These are phyloP conservation scores for Vitis hybrid DNA, from an alignment of 177 flowering plant species.

Conservation along the genomic window DNA sequence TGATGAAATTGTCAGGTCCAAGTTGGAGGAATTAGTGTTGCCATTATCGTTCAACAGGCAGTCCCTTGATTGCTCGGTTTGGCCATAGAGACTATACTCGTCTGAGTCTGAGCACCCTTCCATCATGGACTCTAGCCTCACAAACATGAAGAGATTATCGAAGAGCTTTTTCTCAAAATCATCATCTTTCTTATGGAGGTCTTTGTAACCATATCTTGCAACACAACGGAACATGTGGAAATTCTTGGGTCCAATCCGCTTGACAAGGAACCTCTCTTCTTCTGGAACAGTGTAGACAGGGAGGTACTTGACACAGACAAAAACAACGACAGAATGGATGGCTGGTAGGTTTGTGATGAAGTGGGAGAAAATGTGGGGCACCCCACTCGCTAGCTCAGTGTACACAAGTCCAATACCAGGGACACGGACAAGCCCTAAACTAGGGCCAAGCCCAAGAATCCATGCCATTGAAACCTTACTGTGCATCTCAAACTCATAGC, in stretches of 20 bases:
- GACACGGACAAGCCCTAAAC: conserved; percentile 83
- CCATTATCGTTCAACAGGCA: conserved; percentile 26
- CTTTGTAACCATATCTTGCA: conserved; percentile 87
- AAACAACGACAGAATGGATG: conserved; percentile 77
- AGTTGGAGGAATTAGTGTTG: conserved; percentile 28
- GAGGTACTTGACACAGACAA: conserved; percentile 87
- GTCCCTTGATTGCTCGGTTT: conserved; percentile 42
- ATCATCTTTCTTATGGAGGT: conserved; percentile 76
- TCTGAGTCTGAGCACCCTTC: conserved; percentile 76
- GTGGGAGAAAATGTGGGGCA: conserved; percentile 85
- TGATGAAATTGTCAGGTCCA: conserved; percentile 38
- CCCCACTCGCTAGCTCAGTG: conserved; percentile 82
- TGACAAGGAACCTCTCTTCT: conserved; percentile 76
- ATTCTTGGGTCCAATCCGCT: conserved; percentile 75
- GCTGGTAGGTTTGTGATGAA: conserved; percentile 91
- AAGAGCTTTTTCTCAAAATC: conserved; percentile 80
- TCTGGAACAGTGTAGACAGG: conserved; percentile 80
- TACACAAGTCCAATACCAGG: conserved; percentile 88
- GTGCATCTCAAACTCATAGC: conserved; percentile 83
- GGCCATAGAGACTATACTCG: conserved; percentile 52
- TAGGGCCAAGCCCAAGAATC: conserved; percentile 86
- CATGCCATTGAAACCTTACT: conserved; percentile 84
- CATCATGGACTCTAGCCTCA: conserved; percentile 76
- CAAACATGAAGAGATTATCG: conserved; percentile 56
- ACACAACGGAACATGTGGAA: conserved; percentile 91